Base-by-base conservation (phyloP, 331 rosid species). In the Rhamnella rubrinervis region DNA sequence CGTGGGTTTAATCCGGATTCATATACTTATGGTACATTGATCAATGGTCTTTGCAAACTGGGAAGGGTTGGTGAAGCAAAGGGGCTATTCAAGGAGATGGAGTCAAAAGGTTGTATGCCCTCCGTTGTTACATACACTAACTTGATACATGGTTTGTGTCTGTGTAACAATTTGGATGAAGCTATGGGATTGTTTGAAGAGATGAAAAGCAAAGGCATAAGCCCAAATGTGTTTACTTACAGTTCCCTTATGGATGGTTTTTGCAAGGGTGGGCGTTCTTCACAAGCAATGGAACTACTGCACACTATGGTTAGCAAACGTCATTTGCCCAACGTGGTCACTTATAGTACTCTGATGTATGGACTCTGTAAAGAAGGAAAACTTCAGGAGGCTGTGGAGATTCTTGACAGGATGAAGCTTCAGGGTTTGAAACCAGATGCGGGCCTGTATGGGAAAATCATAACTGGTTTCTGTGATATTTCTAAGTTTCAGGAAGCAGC, bases 361-460 rank as follows among this genome's bases (percentile, higher is more conserved):
- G 97, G 98, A 79, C 80, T 93, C 72, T 88, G 95, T 35, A 82
- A 78, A 69, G 96, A 93, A 72, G 86, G 92, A 61, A 93, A 85
- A 72, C 82, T 85, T 51, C 73, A 44, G 55, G 88, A 87, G 78
- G 96, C 96, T 57, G 76, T 82, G 62, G 95, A 93, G 83, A 80
- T 93, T 82, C 88, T 93, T 28, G 98, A 93, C 73, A 84, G 90
- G 80, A 90, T 93, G 96, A 88, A 95, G 83, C 89, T 93, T 59
- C 97, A 93, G 68, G 95, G 95, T 4, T 76, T 90, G 85, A 90
- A 80, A 70, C 97, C 98, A 70, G 87, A 84, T 81, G 96, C 92
- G 28, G 98, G 91, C 63, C 58, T 85, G 70, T 90, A 85, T 60
- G 90, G 91, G 80, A 93, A 82, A 80, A 74, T 93, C 71, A 86